Evolutionary conservation across 2,329 filamentous ascomycete genomes (phyloP), one percentile per base, ranked within the genome.

Genomic region (Ophiognomonia clavigignenti-juglandacearum): DNA sequence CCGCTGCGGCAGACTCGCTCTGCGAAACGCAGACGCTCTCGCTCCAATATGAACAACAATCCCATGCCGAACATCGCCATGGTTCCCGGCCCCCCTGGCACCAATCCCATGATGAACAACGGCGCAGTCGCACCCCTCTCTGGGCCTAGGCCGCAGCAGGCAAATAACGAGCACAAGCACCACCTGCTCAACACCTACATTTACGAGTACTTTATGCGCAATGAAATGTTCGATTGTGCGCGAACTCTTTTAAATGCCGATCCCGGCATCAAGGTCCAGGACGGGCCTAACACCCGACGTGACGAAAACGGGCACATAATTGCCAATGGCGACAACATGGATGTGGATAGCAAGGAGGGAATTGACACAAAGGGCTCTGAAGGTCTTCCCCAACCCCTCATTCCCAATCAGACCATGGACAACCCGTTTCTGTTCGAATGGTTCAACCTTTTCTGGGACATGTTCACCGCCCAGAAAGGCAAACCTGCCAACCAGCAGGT

Each of bases 361-460:
- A 68, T 85, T 51, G 83, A 88, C 56, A 65, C 75, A 42, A 91
- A 92, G 63, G 77, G 86, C 36, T 87, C 88, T 1, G 80, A 84
- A 48, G 90, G 95, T 60, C 76, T 97, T 32, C 92, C 92, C 4
- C 75, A 80, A 6, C 84, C 89, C 11, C 82, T 82, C 53, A 72
- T 89, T 6, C 82, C 83, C 11, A 77, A 74, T 62, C 77, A 78
- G 40, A 74, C 74, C 51, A 77, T 77, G 45, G 86, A 85, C 59
- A 86, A 80, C 53, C 88, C 88, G 22, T 97, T 98, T 61, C 74
- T 98, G n/a, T 86, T 89, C 57, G 93, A 97, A 61, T 98, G 93
- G 93, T 98, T 95, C 73, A 88, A 85, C 61, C 78, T 96, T 43
- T 98, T 98, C 66, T 97, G 90, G 90, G 93, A 98, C 60, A 89